Conservation (phyloP, 2,329 filamentous ascomycete genomes). For the Paecilomyces sp. region DNA sequence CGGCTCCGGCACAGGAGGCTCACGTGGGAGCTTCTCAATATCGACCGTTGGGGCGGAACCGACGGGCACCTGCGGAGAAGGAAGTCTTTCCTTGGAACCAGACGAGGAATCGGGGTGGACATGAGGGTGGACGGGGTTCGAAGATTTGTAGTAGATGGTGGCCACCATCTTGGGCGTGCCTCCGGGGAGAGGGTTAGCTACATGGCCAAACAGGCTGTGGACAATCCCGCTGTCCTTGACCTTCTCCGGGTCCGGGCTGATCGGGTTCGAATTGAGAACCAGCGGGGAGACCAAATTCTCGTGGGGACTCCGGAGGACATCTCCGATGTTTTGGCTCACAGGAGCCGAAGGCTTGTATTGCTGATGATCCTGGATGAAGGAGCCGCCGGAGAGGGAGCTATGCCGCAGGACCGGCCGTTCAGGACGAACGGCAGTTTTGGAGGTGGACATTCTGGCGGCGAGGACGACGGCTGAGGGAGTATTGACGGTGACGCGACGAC, state of each 20-base stretch:
- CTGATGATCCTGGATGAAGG: slow-evolving; percentile 42
- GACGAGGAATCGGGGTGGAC: slow-evolving; percentile 42
- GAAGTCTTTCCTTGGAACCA: slow-evolving; percentile 29
- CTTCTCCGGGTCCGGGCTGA: slow-evolving; percentile 30
- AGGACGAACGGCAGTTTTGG: slow-evolving; percentile 22
- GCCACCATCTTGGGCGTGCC: slow-evolving; percentile 39
- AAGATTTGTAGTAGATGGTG: slow-evolving; percentile 43
- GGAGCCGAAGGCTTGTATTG: slow-evolving; percentile 37
- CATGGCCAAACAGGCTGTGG: slow-evolving; percentile 39
- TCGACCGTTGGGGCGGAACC: slow-evolving; percentile 46
- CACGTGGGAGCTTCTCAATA: slow-evolving; percentile 46
- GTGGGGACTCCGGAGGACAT: slow-evolving; percentile 25
- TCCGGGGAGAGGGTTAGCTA: slow-evolving; percentile 29
- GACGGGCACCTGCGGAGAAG: slow-evolving; percentile 32
- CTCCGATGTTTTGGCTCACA: slow-evolving; percentile 26
- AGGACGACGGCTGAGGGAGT: background rate
- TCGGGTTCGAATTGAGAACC: slow-evolving; percentile 26
- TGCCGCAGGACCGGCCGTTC: slow-evolving; percentile 37
- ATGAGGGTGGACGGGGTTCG: slow-evolving; percentile 35
- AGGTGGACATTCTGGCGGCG: slow-evolving; percentile 18
- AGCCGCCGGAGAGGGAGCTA: slow-evolving; percentile 32
- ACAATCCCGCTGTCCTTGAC: slow-evolving; percentile 40
- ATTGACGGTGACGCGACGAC: background rate
- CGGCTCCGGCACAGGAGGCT: slow-evolving; percentile 47
- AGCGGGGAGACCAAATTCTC: slow-evolving; percentile 18